Evolutionary conservation across 352 stramenopile genomes (phyloP).

Genomic region (Globisporangium recalcitrans): DNA sequence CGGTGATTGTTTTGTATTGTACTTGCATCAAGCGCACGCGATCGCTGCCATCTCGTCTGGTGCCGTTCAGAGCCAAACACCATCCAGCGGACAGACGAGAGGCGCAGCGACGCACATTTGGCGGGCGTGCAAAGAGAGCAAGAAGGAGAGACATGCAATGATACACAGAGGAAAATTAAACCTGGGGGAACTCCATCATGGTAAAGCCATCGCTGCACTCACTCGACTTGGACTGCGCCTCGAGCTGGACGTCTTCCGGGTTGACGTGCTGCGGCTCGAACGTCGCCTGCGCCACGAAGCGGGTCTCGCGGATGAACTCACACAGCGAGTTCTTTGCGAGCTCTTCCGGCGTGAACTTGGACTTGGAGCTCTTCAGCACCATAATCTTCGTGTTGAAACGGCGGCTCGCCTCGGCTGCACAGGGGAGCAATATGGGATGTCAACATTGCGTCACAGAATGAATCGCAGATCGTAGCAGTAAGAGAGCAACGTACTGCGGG

Average conservation of each 20-base stretch:
- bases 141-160: not conserved
- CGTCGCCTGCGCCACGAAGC: conserved; percentile 19
- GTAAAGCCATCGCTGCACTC: conserved; percentile 79
- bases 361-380: conserved; percentile 62
- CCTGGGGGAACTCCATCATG: conserved; percentile 61
- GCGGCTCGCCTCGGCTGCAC: conserved; percentile 54
- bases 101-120: not conserved
- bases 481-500: conserved; percentile 59
- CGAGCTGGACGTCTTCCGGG: conserved; percentile 36
- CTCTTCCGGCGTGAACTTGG: conserved; percentile 41
- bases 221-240: conserved; percentile 64
- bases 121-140: not conserved
- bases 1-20: not conserved
- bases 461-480: not conserved
- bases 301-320: conserved; percentile 75
- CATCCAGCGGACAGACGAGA: not conserved
- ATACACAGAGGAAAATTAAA: conserved; percentile 32
- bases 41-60: not conserved
- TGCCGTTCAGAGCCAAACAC: not conserved
- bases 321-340: conserved; percentile 58
- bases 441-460: not conserved
- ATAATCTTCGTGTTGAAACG: conserved; percentile 80
- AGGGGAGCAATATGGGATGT: not conserved
- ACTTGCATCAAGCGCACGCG: conserved; percentile 1
- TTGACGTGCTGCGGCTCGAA: conserved; percentile 12